phyloP scores from a whole-genome alignment of 75 land plant species.

The Pinus tabuliformis region DNA sequence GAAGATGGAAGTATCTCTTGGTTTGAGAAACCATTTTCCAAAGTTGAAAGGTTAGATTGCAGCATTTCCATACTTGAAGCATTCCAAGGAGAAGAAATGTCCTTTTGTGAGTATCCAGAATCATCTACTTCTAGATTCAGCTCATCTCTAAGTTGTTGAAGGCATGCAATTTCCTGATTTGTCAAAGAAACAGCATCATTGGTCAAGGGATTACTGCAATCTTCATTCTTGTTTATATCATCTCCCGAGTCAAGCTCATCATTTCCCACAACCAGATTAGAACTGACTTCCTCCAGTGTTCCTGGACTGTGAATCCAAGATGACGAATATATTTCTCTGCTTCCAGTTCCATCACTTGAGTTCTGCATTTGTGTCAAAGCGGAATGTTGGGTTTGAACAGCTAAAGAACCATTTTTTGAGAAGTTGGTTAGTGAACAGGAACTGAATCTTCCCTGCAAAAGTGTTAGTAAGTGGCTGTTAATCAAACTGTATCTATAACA shows the following conservation, averaged over 20 bases:
- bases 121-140: slow-evolving; percentile 54
- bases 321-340: slow-evolving; percentile 23
- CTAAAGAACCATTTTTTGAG: slow-evolving; percentile 19
- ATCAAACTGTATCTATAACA: not conserved
- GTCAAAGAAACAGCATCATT: not conserved
- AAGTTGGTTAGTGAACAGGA: slow-evolving; percentile 15
- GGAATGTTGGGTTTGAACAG: slow-evolving; percentile 14
- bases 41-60: not conserved
- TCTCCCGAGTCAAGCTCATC: slow-evolving; percentile 4
- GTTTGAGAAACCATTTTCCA: slow-evolving; percentile 6
- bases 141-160: slow-evolving; percentile 46
- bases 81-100: slow-evolving; percentile 4
- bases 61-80: slow-evolving; percentile 1
- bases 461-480: not conserved
- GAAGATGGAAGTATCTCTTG: not conserved
- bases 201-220: slow-evolving; percentile 7
- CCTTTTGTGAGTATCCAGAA: not conserved
- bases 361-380: slow-evolving; percentile 10
- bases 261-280: slow-evolving; percentile 11
- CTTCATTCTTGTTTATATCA: slow-evolving; percentile 1
- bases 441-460: slow-evolving; percentile 37
- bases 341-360: slow-evolving; percentile 11
- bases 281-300: slow-evolving; percentile 45
- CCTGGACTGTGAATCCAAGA: slow-evolving; percentile 33
- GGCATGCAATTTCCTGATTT: slow-evolving; percentile 33